Conservation (phyloP, 129 eudicot species). For the Pittosporum tobira region DNA sequence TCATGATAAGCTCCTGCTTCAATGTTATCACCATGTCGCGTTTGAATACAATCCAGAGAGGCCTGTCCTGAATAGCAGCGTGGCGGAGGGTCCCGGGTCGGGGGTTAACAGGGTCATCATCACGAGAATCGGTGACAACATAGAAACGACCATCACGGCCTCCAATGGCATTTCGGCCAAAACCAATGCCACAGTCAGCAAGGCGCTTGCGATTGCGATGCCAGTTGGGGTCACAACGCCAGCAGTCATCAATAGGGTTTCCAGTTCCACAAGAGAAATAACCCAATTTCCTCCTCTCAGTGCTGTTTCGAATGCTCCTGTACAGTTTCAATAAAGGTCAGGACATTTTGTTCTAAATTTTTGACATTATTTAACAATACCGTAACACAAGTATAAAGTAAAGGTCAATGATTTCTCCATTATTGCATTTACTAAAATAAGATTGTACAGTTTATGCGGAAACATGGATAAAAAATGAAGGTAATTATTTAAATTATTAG, state of each 20-base stretch:
- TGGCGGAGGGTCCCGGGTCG: conserved; percentile 81
- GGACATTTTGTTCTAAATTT: background rate
- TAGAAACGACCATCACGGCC: conserved; percentile 85
- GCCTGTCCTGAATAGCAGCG: conserved; percentile 80
- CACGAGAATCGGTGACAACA: conserved; percentile 63
- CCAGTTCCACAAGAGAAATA: conserved; percentile 81
- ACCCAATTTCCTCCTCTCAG: conserved; percentile 76
- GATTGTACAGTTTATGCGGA: background rate
- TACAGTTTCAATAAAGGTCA: background rate
- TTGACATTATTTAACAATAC: background rate
- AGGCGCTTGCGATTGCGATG: conserved; percentile 65
- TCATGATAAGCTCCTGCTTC: conserved; percentile 87
- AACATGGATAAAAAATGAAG: background rate
- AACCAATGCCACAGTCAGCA: conserved; percentile 91
- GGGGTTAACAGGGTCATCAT: conserved; percentile 83
- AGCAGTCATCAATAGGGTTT: conserved; percentile 86
- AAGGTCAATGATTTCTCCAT: background rate
- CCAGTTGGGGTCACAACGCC: conserved; percentile 92
- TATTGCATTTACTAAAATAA: background rate
- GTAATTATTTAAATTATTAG: background rate
- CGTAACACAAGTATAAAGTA: background rate
- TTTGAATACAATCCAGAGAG: conserved; percentile 80
- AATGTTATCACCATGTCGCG: conserved; percentile 75
- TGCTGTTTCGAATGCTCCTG: conserved; percentile 73
- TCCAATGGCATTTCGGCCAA: conserved; percentile 83